Percentiles rank a stretch among this genome's conserved stretches.
Evolutionary conservation across 2,329 filamentous ascomycete species (phyloP).

Genomic region (Colletotrichum spaethianum): DNA sequence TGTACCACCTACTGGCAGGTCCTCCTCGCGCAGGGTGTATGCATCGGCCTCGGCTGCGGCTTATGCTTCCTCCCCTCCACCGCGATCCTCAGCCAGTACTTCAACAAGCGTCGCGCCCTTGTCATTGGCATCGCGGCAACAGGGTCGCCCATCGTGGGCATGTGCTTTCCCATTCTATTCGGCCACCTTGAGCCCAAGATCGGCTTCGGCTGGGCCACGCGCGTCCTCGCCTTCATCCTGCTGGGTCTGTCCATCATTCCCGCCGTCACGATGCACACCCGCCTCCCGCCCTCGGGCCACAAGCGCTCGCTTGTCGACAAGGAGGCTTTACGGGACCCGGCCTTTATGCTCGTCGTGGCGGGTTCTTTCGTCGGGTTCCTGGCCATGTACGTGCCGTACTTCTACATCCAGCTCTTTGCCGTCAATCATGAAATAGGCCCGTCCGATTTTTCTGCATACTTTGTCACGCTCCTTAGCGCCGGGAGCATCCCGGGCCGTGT

Average conservation of each 20-base stretch:
- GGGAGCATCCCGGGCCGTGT: conserved; percentile 62
- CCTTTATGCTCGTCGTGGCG: conserved; percentile 55
- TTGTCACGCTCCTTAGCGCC: conserved; percentile 61
- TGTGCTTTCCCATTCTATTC: conserved; percentile 57
- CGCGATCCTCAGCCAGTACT: conserved; percentile 58
- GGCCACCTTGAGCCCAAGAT: conserved; percentile 61
- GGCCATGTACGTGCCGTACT: conserved; percentile 64
- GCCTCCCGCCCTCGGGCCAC: conserved; percentile 49
- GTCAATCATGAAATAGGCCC: conserved; percentile 57
- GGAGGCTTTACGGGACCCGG: conserved; percentile 54
- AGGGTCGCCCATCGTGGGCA: conserved; percentile 57
- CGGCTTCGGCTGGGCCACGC: conserved; percentile 68
- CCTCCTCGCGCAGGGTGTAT: conserved; percentile 56
- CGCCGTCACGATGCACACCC: conserved; percentile 55
- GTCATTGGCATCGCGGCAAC: conserved; percentile 51
- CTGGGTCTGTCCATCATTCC: conserved; percentile 56
- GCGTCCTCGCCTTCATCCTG: conserved; percentile 60
- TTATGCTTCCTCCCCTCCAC: conserved; percentile 53
- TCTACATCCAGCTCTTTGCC: conserved; percentile 60
- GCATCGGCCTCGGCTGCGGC: conserved; percentile 55
- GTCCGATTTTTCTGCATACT: conserved; percentile 54
- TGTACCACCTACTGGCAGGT: conserved; percentile 60
- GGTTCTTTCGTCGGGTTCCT: conserved; percentile 59
- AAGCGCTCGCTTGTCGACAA: conserved; percentile 53
- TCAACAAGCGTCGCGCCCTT: conserved; percentile 50